Evolutionary conservation across 2,329 filamentous ascomycete genomes (phyloP), one percentile per base, ranked within the genome.

Genomic region (Blumeria hordei): DNA sequence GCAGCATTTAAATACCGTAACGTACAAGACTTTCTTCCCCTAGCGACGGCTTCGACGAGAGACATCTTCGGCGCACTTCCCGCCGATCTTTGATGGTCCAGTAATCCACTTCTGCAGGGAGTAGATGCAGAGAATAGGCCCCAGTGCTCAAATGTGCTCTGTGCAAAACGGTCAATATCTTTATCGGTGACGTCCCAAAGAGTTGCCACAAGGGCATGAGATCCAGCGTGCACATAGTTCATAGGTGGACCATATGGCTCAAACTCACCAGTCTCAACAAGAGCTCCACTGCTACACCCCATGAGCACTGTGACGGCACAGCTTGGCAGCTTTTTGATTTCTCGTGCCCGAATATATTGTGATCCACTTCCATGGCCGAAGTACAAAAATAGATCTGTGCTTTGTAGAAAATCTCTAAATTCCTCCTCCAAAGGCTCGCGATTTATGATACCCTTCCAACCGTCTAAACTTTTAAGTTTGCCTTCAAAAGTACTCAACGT

Each of bases 141-240:
- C 92, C 92, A 98, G 62, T 83, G 75, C 65, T 92, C 84, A 65
- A 94, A 84, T 2, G 84, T 72, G 32, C 76, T 74, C 36, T 82
- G 79, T 0, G 88, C 85, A 67, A 94, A 94, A 16, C 88, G 83
- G 70, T 98, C 93, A 66, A 95, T 94, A 67, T 98, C 92, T 63
- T 85, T 85, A 66, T 98, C 92, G 9, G 92, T 98, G 53, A 98
- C 92, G 67, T 98, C 92, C 92, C 92, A 98, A 39, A 98, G 72
- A 14, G 88, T 95, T 49, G 88, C 92, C 1, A 96, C 80, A 9
- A 96, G 78, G 0, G 90, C 88, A 3, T 87, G 88, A 61, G 77
- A 80, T 0, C 87, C 90, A 0, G 88, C 88, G 61, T 90, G 80
- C 69, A 98, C 80, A 69, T 96, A 96, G 62, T 88, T 88, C 70